phyloP scores from a whole-genome alignment of 108 stramenopile species.

The Pseudonitzschia pungens region DNA sequence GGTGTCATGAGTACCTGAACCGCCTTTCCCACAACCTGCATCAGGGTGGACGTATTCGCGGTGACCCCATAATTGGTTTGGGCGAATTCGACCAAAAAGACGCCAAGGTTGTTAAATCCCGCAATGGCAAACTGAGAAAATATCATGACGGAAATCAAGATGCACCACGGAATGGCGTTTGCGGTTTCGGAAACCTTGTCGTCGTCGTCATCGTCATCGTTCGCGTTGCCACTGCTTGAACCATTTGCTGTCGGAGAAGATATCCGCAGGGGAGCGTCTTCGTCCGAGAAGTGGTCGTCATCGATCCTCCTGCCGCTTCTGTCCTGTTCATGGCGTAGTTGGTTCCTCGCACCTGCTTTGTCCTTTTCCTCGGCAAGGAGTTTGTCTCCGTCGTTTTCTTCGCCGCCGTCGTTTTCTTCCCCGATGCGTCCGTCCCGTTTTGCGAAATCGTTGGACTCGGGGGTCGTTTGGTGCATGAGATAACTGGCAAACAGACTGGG shows the following conservation, averaged over 20 bases:
- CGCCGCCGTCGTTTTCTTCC: neutral
- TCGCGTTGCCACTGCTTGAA: neutral
- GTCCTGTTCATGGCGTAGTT: neutral
- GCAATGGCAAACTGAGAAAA: conserved; percentile 15
- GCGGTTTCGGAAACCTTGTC: neutral
- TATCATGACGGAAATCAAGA: conserved; percentile 10
- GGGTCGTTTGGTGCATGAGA: neutral
- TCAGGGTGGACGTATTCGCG: conserved; percentile 12
- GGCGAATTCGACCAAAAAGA: conserved; percentile 12
- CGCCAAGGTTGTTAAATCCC: conserved; percentile 12
- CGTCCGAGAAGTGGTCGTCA: neutral
- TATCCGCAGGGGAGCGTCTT: neutral
- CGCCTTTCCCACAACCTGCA: conserved; percentile 15
- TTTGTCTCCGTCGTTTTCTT: neutral
- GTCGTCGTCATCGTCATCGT: conserved; percentile 4
- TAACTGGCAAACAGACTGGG: conserved; percentile 6
- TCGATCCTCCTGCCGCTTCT: neutral
- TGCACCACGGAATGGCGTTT: conserved; percentile 1
- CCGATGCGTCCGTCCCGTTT: neutral
- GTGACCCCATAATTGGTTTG: conserved; percentile 10
- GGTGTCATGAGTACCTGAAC: conserved; percentile 19
- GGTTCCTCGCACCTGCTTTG: neutral
- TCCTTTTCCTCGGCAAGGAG: neutral
- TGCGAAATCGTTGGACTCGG: conserved; percentile 8
- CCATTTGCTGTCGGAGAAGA: neutral